Evolutionary conservation across 306 rosid species (phyloP), one percentile per base, ranked within the genome.

Genomic region (Prunus persica): DNA sequence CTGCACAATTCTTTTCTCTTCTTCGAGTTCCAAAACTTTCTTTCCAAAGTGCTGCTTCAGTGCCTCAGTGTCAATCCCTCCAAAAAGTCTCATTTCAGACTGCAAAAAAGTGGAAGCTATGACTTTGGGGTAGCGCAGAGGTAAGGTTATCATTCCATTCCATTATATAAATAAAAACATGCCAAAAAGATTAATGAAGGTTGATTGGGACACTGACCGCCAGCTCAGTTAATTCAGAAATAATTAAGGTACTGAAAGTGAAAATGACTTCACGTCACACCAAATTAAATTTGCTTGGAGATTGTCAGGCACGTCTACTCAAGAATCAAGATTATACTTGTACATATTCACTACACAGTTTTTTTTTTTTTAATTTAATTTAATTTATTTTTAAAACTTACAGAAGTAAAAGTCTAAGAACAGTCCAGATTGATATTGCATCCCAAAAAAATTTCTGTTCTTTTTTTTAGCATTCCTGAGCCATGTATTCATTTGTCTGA

Each of bases 1-100:
- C 97, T 91, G 94, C 74, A 84, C 87, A 57, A 58, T 86, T 83
- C 94, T 87, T 79, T 91, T 91, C 81, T 91, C 97, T 68, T 89
- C 90, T 84, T 91, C 97, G 65, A 88, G 91, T 85, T 91, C 94
- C 82, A 80, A 11, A 54, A 89, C 83, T 86, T 89, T 91, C 84
- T 85, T 89, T 65, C 91, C 91, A 19, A 89, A 89, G 71, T 84
- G 91, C 64, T 88, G 90, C 75, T 80, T 89, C 82, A 91, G 91
- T 51, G 89, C 74, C 76, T 85, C 93, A 20, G 88, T 70, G 62
- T 88, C 94, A 67, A 70, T 49, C 79, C 86, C 87, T 52, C 88
- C 93, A 57, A 89, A 80, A 68, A 78, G 83, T 83, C 81, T 86
- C 94, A 91, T 89, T 86, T 91, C 94, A 78, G 90, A 84, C 97